Conservation (phyloP, 2,329 filamentous ascomycete species). For the Hypoxylon sp. region DNA sequence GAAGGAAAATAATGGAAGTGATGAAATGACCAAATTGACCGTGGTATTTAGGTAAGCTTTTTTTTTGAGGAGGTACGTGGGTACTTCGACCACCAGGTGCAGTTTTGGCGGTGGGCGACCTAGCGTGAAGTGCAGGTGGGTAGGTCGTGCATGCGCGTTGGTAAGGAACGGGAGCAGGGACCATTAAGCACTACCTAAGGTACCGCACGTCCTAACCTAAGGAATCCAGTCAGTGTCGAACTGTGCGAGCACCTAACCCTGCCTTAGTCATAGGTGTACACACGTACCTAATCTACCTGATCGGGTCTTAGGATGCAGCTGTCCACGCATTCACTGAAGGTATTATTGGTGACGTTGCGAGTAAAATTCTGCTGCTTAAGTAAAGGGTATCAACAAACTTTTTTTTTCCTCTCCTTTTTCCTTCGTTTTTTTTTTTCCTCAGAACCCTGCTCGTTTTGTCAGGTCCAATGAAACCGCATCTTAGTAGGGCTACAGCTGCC, state of each 20-base stretch:
- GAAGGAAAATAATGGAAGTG: slow-evolving; percentile 41
- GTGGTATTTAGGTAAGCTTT: slow-evolving; percentile 43
- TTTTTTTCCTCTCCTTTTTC: slow-evolving; percentile 17
- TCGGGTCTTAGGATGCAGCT: slow-evolving; percentile 7
- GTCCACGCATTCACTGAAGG: slow-evolving; percentile 11
- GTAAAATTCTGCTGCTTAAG: slow-evolving; percentile 21
- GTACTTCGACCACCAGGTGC: slow-evolving; percentile 16
- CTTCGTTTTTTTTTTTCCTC: slow-evolving; percentile 19
- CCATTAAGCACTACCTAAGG: slow-evolving; percentile 17
- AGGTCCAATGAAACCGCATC: slow-evolving; percentile 37
- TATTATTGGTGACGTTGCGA: slow-evolving; percentile 4
- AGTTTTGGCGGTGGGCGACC: slow-evolving; percentile 38
- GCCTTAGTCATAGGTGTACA: slow-evolving; percentile 5
- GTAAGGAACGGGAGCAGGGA: slow-evolving; percentile 35
- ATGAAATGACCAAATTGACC: slow-evolving; percentile 43
- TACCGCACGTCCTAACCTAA: slow-evolving; percentile 1
- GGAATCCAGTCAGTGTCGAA: slow-evolving; percentile 9
- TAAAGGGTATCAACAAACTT: slow-evolving; percentile 27
- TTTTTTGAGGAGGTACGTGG: slow-evolving; percentile 24
- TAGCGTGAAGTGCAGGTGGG: slow-evolving; percentile 19
- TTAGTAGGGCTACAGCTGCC: slow-evolving; percentile 35
- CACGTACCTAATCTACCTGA: slow-evolving; percentile 10
- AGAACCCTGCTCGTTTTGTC: slow-evolving; percentile 22
- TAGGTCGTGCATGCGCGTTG: slow-evolving; percentile 36
- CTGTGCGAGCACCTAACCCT: slow-evolving; percentile 2